Conservation (phyloP, 169 alveolate genomes). For the Eimeria maxima region DNA sequence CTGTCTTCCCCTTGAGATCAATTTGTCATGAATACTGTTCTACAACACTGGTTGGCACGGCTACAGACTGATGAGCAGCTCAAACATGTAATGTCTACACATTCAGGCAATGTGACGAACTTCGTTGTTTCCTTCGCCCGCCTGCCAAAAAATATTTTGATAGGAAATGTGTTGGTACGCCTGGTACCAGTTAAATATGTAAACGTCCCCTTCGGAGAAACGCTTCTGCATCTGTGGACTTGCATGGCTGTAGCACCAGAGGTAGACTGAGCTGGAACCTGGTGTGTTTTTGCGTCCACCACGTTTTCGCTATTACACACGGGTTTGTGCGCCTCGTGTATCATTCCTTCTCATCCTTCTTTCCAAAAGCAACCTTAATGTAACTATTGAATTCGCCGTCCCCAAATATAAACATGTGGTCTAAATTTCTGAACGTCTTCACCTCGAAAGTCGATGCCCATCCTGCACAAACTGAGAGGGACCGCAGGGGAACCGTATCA, state of each 20-base stretch:
- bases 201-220: background rate
- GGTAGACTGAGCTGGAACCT: background rate
- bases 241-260: background rate
- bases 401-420: slow-evolving; percentile 80
- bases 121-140: background rate
- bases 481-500: slow-evolving; percentile 78
- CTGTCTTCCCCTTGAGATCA: too few species aligned
- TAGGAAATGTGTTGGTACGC: background rate
- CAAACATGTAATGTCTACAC: background rate
- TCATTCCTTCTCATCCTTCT: background rate
- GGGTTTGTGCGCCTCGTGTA: background rate
- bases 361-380: slow-evolving; percentile 28
- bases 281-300: background rate
- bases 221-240: background rate
- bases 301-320: background rate
- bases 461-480: slow-evolving; percentile 77
- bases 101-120: background rate
- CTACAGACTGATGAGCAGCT: background rate
- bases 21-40: background rate
- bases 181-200: slow-evolving; percentile 5
- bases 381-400: slow-evolving; percentile 68
- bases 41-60: background rate
- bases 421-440: slow-evolving; percentile 53
- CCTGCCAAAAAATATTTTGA: background rate
- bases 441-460: slow-evolving; percentile 78